phyloP scores from a whole-genome alignment of 2,329 filamentous ascomycete species.

The Monilinia polystroma region DNA sequence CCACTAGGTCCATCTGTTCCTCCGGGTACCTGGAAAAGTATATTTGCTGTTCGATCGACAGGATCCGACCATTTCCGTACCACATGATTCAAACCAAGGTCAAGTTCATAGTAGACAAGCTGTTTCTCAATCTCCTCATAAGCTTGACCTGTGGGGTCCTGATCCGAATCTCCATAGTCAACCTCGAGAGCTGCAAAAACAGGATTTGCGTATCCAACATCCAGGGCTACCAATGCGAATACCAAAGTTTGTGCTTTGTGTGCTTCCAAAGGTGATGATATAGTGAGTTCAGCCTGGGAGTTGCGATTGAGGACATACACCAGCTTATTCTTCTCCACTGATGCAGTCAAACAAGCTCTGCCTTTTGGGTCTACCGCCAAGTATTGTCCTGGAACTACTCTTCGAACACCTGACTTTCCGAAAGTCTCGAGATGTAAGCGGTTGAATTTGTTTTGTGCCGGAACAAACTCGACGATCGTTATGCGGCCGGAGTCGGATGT shows the following conservation, averaged over 20 bases:
- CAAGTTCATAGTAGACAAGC: conserved; percentile 95
- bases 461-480: conserved; percentile 87
- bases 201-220: conserved; percentile 96
- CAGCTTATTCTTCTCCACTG: conserved; percentile 98
- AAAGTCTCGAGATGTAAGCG: conserved; percentile 95
- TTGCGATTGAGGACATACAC: conserved; percentile 98
- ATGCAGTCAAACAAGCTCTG: conserved; percentile 89
- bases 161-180: conserved; percentile 87
- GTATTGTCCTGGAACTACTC: conserved; percentile 94
- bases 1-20: conserved; percentile 92
- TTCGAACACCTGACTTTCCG: conserved; percentile 91
- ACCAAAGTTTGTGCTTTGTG: conserved; percentile 91
- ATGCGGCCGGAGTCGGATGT: conserved; percentile 95
- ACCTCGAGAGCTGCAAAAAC: conserved; percentile 94
- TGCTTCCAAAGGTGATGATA: conserved; percentile 94
- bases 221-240: conserved; percentile 80
- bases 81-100: conserved; percentile 94
- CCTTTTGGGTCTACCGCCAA: conserved; percentile 94
- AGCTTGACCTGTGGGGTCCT: conserved; percentile 83
- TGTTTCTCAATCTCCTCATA: conserved; percentile 81
- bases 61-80: conserved; percentile 95
- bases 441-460: conserved; percentile 81
- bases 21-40: conserved; percentile 93
- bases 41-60: conserved; percentile 83
- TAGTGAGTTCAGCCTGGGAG: conserved; percentile 89